Evolutionary conservation across 176 grass and related monocot genomes (phyloP), one percentile per base, ranked within the genome.

Genomic region (Typha latifolia): DNA sequence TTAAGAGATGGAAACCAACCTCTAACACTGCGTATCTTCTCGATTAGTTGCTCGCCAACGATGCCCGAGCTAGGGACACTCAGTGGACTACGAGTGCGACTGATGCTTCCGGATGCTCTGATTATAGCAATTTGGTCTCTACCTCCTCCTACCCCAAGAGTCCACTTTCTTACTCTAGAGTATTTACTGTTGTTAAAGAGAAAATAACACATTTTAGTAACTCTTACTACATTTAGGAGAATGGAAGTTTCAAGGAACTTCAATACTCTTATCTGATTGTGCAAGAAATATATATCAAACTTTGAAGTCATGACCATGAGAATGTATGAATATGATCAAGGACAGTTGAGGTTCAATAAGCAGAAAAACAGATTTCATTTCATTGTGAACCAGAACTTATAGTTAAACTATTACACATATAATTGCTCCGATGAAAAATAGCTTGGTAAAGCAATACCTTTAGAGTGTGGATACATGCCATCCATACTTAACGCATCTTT

Each of bases 81-180:
- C 78, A 99, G 69, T 50, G 85, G 75, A 43, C 81, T 79, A 43
- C 81, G 78, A 76, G 83, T 83, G 5, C 85, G 82, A 68, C 72
- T 86, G 78, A 99, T 93, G 83, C 72, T 75, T 68, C 94, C 94
- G 72, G 89, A 90, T 63, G 86, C 88, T 92, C 94, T 86, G 69
- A 99, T 90, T 63, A 99, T 77, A 16, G 94, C 94, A 66, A 99
- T 93, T 83, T 66, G 61, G 14, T 87, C 86, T 75, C 78, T 79
- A 31, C 83, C 85, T 47, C 85, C 94, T 86, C 72, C 78, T 71
- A 99, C 69, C 65, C 94, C 89, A 82, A 99, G 79, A 56, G 94
- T 90, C 77, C 76, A 84, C 76, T 99, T 99, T 78, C 78, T 90
- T 69, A 97, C 94, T 62, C 76, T 76, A 52, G 89, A 82, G 62